Evolutionary conservation across 169 alveolate genomes (phyloP), one percentile per base, ranked within the genome.

Genomic region (Plasmodium relictum): DNA sequence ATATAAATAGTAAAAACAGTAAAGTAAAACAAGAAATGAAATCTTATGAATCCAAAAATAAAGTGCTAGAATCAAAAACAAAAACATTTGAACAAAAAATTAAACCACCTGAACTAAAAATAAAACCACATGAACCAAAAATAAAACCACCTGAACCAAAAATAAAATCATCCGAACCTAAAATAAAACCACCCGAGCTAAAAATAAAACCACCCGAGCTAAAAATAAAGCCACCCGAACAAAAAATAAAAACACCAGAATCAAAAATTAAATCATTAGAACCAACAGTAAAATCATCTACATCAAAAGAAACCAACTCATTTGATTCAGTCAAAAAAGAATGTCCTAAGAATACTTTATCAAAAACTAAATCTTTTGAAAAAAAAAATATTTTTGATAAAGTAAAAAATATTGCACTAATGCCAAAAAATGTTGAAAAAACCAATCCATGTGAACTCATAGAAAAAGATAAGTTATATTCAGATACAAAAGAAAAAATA

Each of bases 161-260:
- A 45, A 26, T n/a, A 26, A 22, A 48, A 52, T 20, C 54, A 22
- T 41, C 45, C n/a, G 16, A 6, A 56, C 74, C 18, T 12, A 62
- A 26, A 20, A 14, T 16, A 65, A 76, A 3, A 18, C 52, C 62
- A 48, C 6, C 42, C 12, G 63, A 31, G n/a, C 4, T 26, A n/a
- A 76, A 76, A 56, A 58, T 16, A 22, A 31, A 56, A 1, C 56
- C 56, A 45, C 88, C 88, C 0, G 12, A 26, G 37, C 62, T 3
- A 26, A n/a, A 41, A 44, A 18, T 44, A 16, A 62, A 12, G 10
- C 14, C 12, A 6, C 72, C 71, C 10, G 20, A 56, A 39, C 7
- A 14, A 44, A 73, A 73, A 39, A 37, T 73, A 56, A 73, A 73
- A 42, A 14, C 58, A 5, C 88, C 88, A 10, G 73, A 73, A 18